phyloP scores from a whole-genome alignment of 1,284 basidiomycete species.

The Trichosporon asahii region DNA sequence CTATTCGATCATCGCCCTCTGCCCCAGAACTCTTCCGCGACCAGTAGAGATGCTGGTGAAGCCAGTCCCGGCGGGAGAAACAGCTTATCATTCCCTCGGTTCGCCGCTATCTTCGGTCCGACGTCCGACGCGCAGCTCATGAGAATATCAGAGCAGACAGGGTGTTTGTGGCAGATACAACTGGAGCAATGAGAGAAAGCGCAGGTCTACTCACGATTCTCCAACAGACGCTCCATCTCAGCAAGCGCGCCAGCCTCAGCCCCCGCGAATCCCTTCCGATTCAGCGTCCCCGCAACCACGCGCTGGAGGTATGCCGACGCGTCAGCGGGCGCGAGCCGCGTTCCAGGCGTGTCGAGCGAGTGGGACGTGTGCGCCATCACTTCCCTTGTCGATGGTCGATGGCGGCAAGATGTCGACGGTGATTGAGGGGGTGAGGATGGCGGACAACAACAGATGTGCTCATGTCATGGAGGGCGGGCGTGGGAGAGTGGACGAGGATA shows the following conservation, averaged over 20 bases:
- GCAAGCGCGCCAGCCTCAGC: conserved; percentile 45
- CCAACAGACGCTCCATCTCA: conserved; percentile 44
- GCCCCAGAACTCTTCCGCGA: too few relatives aligned
- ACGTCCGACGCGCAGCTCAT: too few relatives aligned
- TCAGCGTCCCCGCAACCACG: conserved; percentile 31
- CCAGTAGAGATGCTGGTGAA: too few relatives aligned
- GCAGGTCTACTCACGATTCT: conserved; percentile 44
- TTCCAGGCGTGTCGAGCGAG: conserved; percentile 11
- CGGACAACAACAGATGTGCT: not conserved
- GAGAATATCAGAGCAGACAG: too few relatives aligned
- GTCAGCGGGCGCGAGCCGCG: conserved; percentile 25
- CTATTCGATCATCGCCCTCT: too few relatives aligned
- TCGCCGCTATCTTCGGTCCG: too few relatives aligned
- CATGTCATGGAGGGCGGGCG: not conserved
- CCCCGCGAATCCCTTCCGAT: conserved; percentile 38
- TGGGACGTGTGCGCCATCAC: conserved; percentile 1
- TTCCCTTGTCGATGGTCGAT: not conserved
- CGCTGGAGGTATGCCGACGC: conserved; percentile 34
- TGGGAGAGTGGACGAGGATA: not conserved
- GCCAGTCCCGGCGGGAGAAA: too few relatives aligned
- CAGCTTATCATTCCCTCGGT: too few relatives aligned
- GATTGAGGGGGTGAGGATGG: not conserved
- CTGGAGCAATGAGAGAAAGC: too few relatives aligned
- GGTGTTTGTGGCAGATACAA: too few relatives aligned
- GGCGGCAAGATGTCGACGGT: not conserved